These are phyloP conservation scores for Yamadazyma atmosphaerica DNA, from an alignment of 1,139 yeast species.

Conservation along the genomic window DNA sequence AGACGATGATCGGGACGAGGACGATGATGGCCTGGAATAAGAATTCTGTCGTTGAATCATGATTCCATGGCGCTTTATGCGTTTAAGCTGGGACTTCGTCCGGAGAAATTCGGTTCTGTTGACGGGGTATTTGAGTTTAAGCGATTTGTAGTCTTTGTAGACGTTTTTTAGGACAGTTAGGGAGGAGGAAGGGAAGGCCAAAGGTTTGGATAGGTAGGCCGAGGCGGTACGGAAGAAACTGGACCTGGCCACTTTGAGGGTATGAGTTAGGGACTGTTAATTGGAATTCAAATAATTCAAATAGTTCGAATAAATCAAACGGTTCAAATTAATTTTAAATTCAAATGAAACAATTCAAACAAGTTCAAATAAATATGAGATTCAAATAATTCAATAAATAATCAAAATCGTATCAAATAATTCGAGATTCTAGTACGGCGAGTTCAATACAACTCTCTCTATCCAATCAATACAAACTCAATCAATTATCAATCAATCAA, in stretches of 20 bases:
- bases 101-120: constrained; percentile 13
- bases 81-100: constrained; percentile 13
- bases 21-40: background rate
- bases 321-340: background rate
- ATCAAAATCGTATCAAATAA: no score
- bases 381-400: no score
- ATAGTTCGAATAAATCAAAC: background rate
- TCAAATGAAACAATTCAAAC: no score
- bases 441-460: no score
- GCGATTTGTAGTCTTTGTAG: constrained; percentile 26
- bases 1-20: background rate
- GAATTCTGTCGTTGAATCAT: constrained; percentile 9
- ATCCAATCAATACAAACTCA: no score
- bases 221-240: background rate
- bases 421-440: no score
- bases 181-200: constrained; percentile 3
- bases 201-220: constrained; percentile 10
- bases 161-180: constrained; percentile 17
- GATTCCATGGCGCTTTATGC: constrained; percentile 18
- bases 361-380: no score
- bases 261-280: background rate
- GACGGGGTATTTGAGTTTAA: constrained; percentile 18
- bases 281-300: no score
- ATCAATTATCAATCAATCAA: no score
- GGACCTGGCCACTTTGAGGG: background rate